Percentiles rank a stretch among this genome's conserved stretches.
Conservation (phyloP, 306 rosid genomes). For the Vigna radiata region DNA sequence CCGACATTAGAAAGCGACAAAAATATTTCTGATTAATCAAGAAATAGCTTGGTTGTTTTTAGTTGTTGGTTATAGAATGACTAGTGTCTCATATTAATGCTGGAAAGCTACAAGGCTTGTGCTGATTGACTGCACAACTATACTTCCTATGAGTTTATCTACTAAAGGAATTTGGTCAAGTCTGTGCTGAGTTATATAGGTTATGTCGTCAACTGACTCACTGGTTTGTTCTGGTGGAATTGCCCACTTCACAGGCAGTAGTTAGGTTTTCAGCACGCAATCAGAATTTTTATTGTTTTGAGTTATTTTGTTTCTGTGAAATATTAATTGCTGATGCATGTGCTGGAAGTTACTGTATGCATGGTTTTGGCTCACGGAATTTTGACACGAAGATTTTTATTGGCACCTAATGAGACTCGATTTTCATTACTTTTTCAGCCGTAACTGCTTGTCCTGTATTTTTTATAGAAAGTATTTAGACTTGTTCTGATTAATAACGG, state of each 20-base stretch:
- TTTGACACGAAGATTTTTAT: conserved; percentile 6
- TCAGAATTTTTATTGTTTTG: conserved; percentile 20
- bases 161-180: conserved; percentile 21
- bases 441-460: neutral
- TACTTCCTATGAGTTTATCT: neutral
- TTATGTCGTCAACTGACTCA: neutral
- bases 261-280: conserved; percentile 38
- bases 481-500: neutral
- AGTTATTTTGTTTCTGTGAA: neutral
- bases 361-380: conserved; percentile 23
- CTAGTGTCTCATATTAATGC: neutral
- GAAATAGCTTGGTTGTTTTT: neutral
- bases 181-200: neutral
- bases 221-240: neutral
- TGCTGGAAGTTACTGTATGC: conserved; percentile 1
- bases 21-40: neutral
- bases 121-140: neutral
- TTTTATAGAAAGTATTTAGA: neutral
- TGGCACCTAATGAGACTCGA: neutral
- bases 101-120: neutral
- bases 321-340: conserved; percentile 1
- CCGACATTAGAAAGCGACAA: neutral
- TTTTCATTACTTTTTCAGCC: neutral
- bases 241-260: neutral
- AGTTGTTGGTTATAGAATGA: neutral